Evolutionary conservation across 345 rosid species (phyloP).

Genomic region (Boechera divaricarpa): DNA sequence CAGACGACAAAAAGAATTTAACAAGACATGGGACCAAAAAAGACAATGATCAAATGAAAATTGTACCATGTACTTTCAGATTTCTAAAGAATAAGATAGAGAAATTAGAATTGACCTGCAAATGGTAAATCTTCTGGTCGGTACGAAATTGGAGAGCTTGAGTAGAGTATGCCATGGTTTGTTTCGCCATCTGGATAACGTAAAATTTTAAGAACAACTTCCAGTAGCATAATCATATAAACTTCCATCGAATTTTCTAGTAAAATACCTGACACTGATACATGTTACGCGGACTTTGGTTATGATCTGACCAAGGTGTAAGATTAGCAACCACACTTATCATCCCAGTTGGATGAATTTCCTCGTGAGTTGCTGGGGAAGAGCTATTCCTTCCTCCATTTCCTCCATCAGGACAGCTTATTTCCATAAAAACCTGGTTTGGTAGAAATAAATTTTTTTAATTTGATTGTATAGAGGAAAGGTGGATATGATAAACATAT

Average conservation of each 20-base stretch:
- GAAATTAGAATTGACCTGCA: conserved; percentile 65
- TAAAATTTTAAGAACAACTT: conserved; percentile 23
- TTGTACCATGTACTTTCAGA: conserved; percentile 17
- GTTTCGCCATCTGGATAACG: conserved; percentile 87
- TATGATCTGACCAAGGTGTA: conserved; percentile 99
- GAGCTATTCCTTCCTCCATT: conserved; percentile 79
- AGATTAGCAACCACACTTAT: conserved; percentile 97
- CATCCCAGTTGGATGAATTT: conserved; percentile 92
- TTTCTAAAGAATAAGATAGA: conserved; percentile 2
- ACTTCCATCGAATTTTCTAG: conserved; percentile 18
- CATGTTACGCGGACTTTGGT: conserved; percentile 99
- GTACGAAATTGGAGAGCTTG: conserved; percentile 85
- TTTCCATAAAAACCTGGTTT: conserved; percentile 92
- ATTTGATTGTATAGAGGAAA: conserved; percentile 31
- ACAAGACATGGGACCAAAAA: neutral
- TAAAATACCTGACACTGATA: conserved; percentile 88
- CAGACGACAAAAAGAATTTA: conserved; percentile 24
- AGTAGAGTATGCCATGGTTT: conserved; percentile 92
- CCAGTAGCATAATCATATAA: conserved; percentile 1
- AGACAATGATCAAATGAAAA: conserved; percentile 29
- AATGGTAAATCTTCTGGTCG: conserved; percentile 94
- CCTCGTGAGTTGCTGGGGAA: conserved; percentile 90
- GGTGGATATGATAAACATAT: conserved; percentile 21
- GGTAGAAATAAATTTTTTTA: conserved; percentile 17
- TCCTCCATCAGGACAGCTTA: conserved; percentile 96